Evolutionary conservation across 345 rosid species (phyloP).

Genomic region (Hibiscus mutabilis): DNA sequence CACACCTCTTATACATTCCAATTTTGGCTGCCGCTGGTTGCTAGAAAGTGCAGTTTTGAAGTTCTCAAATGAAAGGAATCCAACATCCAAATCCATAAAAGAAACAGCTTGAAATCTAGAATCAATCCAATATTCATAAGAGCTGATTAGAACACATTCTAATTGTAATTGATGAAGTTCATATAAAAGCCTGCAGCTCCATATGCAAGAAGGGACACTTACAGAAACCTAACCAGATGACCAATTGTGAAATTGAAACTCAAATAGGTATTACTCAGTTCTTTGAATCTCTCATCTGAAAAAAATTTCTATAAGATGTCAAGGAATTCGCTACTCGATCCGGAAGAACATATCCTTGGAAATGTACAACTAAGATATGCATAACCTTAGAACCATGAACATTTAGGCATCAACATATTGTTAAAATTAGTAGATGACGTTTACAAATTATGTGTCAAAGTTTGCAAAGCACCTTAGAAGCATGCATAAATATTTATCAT

Average conservation of each 20-base stretch:
- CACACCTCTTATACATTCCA: conserved; percentile 71
- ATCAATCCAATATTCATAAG: conserved; percentile 15
- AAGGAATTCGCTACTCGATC: conserved; percentile 20
- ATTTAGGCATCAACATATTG: neutral
- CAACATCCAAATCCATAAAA: conserved; percentile 50
- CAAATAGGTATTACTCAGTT: conserved; percentile 36
- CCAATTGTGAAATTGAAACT: conserved; percentile 45
- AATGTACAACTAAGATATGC: neutral
- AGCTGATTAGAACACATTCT: conserved; percentile 12
- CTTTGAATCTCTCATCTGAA: conserved; percentile 66
- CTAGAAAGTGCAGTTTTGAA: conserved; percentile 63
- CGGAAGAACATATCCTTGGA: neutral
- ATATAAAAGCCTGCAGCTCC: conserved; percentile 11
- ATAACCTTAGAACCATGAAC: neutral
- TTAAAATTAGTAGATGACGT: neutral
- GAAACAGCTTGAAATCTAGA: conserved; percentile 71
- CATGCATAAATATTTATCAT: neutral
- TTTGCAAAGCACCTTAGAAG: neutral
- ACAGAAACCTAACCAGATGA: conserved; percentile 68
- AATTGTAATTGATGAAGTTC: neutral
- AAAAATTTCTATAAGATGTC: conserved; percentile 46
- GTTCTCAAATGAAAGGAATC: conserved; percentile 67
- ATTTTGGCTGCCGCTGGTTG: conserved; percentile 67
- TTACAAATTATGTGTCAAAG: neutral
- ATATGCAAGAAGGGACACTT: conserved; percentile 30